Evolutionary conservation across 2,329 filamentous ascomycete genomes (phyloP).

Genomic region (Colletotrichum scovillei): DNA sequence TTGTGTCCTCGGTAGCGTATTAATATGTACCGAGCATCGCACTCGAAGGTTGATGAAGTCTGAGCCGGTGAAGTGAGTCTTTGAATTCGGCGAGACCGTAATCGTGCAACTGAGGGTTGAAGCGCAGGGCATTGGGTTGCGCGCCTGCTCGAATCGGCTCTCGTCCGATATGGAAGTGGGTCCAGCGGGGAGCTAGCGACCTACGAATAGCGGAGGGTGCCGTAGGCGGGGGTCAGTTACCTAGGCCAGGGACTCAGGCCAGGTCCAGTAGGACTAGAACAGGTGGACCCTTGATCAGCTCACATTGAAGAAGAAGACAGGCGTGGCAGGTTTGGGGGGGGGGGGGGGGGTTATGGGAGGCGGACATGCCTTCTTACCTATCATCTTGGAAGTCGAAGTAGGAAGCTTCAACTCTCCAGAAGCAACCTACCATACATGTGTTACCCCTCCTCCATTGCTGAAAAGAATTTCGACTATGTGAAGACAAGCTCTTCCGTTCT

Average conservation of each 20-base stretch:
- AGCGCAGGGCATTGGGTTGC: background rate
- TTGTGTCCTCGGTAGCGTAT: background rate
- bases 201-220: too few species aligned
- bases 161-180: background rate
- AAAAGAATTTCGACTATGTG: too few species aligned
- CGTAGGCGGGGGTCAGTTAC: too few species aligned
- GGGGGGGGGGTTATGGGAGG: too few species aligned
- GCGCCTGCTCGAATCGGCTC: conserved; percentile 3
- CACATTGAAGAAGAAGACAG: background rate
- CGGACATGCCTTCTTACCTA: too few species aligned
- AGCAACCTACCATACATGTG: background rate
- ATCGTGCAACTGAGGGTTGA: background rate
- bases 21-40: background rate
- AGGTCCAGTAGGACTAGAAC: background rate
- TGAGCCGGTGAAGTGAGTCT: background rate
- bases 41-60: background rate
- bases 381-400: background rate
- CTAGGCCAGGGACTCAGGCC: too few species aligned
- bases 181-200: background rate
- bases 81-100: background rate
- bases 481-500: background rate
- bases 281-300: background rate
- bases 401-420: background rate
- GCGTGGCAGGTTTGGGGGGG: too few species aligned
- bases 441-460: background rate